phyloP scores from a whole-genome alignment of 2,329 filamentous ascomycete species.

The Ophiostoma sp. region DNA sequence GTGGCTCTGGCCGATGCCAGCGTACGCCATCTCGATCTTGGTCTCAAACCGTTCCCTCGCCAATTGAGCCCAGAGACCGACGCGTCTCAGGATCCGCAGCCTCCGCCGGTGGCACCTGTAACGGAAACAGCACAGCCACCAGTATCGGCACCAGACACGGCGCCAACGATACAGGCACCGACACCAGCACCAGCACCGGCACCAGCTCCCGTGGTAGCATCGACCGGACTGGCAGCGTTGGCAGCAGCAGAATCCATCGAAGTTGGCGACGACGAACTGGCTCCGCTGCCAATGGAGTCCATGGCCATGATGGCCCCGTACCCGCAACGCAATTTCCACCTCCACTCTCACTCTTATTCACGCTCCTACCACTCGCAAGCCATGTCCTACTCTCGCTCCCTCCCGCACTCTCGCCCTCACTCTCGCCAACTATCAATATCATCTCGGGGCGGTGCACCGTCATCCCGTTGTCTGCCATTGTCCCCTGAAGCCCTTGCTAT shows the following conservation, averaged over 20 bases:
- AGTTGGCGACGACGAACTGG: not conserved
- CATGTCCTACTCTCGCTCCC: not conserved
- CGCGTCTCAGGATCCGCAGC: not conserved
- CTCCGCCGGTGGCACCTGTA: not conserved
- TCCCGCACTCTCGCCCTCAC: not conserved
- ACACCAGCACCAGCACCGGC: not conserved
- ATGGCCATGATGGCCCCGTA: conserved; percentile 15
- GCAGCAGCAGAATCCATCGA: conserved; percentile 6
- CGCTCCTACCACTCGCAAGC: conserved; percentile 17
- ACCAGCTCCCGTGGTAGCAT: not conserved
- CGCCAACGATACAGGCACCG: not conserved
- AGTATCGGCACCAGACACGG: not conserved
- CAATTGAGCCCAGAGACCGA: not conserved
- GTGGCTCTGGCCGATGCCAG: conserved; percentile 3
- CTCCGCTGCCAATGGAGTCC: not conserved
- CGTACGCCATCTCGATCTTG: not conserved
- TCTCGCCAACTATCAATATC: not conserved
- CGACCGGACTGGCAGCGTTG: not conserved
- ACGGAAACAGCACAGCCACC: not conserved
- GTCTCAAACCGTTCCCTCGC: not conserved
- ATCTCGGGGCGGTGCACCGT: not conserved
- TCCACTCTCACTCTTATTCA: not conserved
- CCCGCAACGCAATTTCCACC: conserved; percentile 1
- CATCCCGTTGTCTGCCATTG: conserved; percentile 17
- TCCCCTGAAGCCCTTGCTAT: conserved; percentile 18